Evolutionary conservation across 1,284 basidiomycete genomes (phyloP).

Genomic region (Tilletia indica): DNA sequence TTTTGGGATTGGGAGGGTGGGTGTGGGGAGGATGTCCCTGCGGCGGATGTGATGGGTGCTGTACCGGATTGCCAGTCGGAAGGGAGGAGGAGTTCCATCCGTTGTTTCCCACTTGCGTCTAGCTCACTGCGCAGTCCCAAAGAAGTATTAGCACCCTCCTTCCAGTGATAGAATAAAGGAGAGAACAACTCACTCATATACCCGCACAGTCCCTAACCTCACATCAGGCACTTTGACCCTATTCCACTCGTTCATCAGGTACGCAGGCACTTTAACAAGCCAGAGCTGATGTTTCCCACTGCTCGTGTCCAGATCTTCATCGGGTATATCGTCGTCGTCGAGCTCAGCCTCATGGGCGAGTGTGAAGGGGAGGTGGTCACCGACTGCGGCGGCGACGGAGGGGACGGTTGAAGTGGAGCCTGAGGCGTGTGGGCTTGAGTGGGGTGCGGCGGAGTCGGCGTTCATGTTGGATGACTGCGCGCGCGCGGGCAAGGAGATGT

Average conservation of each 20-base stretch:
- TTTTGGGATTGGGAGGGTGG: background rate
- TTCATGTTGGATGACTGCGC: background rate
- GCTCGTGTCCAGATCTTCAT: slow-evolving; percentile 47
- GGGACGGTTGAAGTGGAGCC: background rate
- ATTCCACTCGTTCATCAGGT: slow-evolving; percentile 61
- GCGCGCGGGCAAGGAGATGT: no score
- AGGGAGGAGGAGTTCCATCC: slow-evolving; percentile 51
- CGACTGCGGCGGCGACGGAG: background rate
- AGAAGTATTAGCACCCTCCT: background rate
- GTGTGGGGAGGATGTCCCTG: background rate
- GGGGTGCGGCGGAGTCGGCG: background rate
- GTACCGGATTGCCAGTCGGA: slow-evolving; percentile 21
- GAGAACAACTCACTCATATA: slow-evolving; percentile 55
- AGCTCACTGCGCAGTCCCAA: slow-evolving; percentile 20
- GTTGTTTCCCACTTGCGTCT: slow-evolving; percentile 45
- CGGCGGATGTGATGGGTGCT: background rate
- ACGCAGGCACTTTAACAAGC: slow-evolving; percentile 59
- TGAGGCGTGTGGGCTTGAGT: background rate
- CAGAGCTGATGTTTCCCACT: slow-evolving; percentile 45
- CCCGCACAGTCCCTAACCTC: slow-evolving; percentile 59
- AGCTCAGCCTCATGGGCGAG: slow-evolving; percentile 8
- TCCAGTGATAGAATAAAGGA: background rate
- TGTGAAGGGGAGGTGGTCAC: background rate
- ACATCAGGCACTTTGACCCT: slow-evolving; percentile 58
- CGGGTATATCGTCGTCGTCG: slow-evolving; percentile 34